These are phyloP conservation scores for Fraxinus xanthoxyloides DNA, from an alignment of 305 asterid genomes.

Conservation along the genomic window DNA sequence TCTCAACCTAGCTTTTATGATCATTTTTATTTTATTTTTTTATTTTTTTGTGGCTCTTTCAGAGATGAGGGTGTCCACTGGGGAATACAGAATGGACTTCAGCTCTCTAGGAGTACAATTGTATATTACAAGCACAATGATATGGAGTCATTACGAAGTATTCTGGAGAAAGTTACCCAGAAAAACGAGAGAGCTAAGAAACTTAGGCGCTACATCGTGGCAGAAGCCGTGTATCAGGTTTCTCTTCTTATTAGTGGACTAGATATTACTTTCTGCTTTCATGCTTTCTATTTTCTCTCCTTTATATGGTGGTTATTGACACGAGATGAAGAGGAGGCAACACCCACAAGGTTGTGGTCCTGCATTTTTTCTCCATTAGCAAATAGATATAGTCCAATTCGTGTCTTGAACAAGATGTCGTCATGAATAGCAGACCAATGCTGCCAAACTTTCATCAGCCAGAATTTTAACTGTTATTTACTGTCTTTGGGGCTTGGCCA, in stretches of 20 bases:
- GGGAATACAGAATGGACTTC: conserved; percentile 97
- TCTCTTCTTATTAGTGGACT: conserved; percentile 14
- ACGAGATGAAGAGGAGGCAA: not conserved
- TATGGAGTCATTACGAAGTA: conserved; percentile 61
- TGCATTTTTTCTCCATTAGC: not conserved
- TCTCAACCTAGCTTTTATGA: not conserved
- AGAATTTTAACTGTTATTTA: not conserved
- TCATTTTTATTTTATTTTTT: not conserved
- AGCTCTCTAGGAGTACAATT: conserved; percentile 90
- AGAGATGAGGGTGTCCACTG: conserved; percentile 99
- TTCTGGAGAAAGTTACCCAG: conserved; percentile 66
- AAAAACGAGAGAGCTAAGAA: conserved; percentile 77
- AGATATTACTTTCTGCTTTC: conserved; percentile 1
- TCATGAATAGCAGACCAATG: not conserved
- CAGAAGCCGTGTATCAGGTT: conserved; percentile 97
- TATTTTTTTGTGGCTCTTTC: conserved; percentile 21
- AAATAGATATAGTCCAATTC: not conserved
- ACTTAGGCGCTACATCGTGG: conserved; percentile 88
- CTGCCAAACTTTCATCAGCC: not conserved
- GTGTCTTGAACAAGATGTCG: not conserved
- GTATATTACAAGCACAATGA: conserved; percentile 84
- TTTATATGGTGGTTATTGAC: conserved; percentile 5
- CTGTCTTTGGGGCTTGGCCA: not conserved
- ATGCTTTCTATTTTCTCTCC: not conserved
- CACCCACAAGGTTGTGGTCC: not conserved